Conservation (phyloP, 163 green algal species). For the Botryococcus braunii region DNA sequence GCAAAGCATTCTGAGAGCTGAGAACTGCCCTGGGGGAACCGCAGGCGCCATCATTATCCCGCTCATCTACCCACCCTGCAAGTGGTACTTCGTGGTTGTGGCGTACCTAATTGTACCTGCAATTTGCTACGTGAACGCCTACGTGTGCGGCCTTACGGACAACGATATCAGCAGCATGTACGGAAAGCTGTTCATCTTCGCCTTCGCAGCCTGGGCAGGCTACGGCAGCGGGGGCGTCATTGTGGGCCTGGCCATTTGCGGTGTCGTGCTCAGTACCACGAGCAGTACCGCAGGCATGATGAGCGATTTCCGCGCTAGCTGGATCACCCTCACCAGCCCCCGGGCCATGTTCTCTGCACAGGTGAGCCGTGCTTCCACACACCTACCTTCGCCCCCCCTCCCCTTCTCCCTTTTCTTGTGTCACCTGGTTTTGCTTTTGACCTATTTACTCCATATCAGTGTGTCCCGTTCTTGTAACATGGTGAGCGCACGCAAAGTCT, state of each 20-base stretch:
- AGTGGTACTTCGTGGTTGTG: slow-evolving; percentile 36
- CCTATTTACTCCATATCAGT: too few species aligned
- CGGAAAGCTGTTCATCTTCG: slow-evolving; percentile 36
- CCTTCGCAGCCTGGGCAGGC: slow-evolving; percentile 38
- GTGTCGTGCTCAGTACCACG: slow-evolving; percentile 23
- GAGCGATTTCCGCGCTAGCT: slow-evolving; percentile 36
- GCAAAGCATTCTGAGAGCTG: too few species aligned
- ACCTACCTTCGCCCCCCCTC: too few species aligned
- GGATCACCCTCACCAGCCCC: slow-evolving; percentile 32
- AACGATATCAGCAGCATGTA: slow-evolving; percentile 27
- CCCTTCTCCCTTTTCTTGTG: too few species aligned
- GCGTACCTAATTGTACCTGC: slow-evolving; percentile 24
- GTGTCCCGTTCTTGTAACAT: too few species aligned
- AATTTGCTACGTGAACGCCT: too few species aligned
- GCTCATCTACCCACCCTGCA: slow-evolving; percentile 16
- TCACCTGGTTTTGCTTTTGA: too few species aligned
- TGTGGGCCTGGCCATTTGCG: slow-evolving; percentile 25
- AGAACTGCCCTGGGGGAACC: too few species aligned
- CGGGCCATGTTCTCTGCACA: slow-evolving; percentile 36
- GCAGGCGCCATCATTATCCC: slow-evolving; percentile 18
- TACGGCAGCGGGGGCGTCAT: slow-evolving; percentile 25
- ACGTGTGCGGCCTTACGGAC: slow-evolving; percentile 32
- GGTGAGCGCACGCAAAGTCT: too few species aligned
- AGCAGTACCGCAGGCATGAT: slow-evolving; percentile 8
- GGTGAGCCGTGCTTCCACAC: too few species aligned